phyloP scores from a whole-genome alignment of 257 asterid genomes.

The Ilex asprella region DNA sequence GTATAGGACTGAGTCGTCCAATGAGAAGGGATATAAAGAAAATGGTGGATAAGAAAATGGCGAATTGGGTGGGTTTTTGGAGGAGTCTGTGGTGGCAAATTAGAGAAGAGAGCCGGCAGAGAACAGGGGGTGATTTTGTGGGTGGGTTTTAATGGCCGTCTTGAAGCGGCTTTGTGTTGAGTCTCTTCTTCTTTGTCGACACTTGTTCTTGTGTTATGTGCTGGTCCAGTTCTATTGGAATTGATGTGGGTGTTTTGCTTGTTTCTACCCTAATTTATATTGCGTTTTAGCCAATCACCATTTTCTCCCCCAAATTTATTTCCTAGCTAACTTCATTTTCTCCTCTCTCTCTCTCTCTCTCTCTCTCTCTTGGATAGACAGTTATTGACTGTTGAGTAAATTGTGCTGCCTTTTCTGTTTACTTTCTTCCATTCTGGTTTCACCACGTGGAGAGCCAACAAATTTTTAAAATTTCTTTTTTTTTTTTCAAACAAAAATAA shows the following conservation, averaged over 20 bases:
- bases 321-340: too few species aligned
- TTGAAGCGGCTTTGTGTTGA: constrained; percentile 30
- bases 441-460: too few species aligned
- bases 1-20: constrained; percentile 3
- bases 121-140: constrained; percentile 12
- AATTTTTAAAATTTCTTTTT: too few species aligned
- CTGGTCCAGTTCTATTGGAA: neutral
- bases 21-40: constrained; percentile 2
- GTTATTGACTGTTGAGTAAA: neutral
- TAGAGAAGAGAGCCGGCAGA: constrained; percentile 28
- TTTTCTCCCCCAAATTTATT: too few species aligned
- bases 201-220: constrained; percentile 14
- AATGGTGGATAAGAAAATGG: neutral
- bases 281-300: too few species aligned
- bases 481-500: too few species aligned
- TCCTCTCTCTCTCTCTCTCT: too few species aligned
- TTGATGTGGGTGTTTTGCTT: constrained; percentile 28
- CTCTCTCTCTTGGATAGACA: neutral
- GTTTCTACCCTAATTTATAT: neutral
- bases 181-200: neutral
- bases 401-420: neutral
- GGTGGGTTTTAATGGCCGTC: constrained; percentile 30
- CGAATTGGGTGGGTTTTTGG: constrained; percentile 8
- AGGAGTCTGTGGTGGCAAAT: constrained; percentile 11
- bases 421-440: too few species aligned